phyloP scores from a whole-genome alignment of 257 asterid genomes.

The Mitragyna speciosa region DNA sequence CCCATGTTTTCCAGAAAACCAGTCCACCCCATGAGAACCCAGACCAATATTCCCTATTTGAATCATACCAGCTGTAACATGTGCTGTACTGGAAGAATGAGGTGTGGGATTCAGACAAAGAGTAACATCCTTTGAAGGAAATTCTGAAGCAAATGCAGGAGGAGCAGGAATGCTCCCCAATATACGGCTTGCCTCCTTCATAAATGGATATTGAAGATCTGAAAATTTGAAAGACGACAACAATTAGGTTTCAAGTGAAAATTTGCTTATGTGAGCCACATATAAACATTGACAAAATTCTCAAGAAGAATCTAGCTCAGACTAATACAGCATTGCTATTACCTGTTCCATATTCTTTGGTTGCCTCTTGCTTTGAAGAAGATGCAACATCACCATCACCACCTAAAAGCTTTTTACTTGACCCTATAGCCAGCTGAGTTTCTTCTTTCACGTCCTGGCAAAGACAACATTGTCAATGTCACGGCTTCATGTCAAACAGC shows the following conservation, averaged over 20 bases:
- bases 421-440: constrained; percentile 25
- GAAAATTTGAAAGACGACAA: constrained; percentile 9
- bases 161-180: constrained; percentile 82
- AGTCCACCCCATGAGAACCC: constrained; percentile 27
- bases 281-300: not conserved
- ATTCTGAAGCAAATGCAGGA: constrained; percentile 86
- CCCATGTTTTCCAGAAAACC: constrained; percentile 46
- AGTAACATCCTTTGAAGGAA: constrained; percentile 59
- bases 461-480: not conserved
- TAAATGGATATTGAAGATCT: constrained; percentile 55
- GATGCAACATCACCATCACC: constrained; percentile 30
- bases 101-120: constrained; percentile 48
- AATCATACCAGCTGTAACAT: constrained; percentile 77
- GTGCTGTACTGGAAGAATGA: constrained; percentile 57
- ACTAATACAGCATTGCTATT: not conserved
- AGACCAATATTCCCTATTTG: constrained; percentile 36
- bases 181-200: constrained; percentile 73
- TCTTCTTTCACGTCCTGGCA: constrained; percentile 46
- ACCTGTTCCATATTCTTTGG: constrained; percentile 52
- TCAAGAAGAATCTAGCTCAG: not conserved
- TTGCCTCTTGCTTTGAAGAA: constrained; percentile 40
- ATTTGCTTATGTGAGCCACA: not conserved
- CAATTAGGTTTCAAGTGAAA: not conserved
- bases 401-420: constrained; percentile 31
- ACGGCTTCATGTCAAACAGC: not conserved